These are phyloP conservation scores for Colletotrichum sp. DNA, from an alignment of 2,329 filamentous ascomycete genomes.

Conservation along the genomic window DNA sequence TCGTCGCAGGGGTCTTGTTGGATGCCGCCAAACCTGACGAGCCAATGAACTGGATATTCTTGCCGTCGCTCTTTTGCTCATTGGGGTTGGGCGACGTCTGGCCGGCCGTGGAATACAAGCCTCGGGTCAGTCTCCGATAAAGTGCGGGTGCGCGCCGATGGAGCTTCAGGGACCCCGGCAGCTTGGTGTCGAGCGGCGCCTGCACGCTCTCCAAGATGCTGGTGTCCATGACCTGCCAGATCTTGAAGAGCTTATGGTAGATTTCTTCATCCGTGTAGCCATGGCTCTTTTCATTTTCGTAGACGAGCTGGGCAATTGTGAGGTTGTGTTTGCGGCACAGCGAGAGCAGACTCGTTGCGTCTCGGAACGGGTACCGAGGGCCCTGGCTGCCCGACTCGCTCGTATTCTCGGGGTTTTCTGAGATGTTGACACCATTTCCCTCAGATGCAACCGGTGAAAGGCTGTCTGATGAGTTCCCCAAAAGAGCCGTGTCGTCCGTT, in stretches of 20 bases:
- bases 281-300: constrained; percentile 57
- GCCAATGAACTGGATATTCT: not conserved
- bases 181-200: constrained; percentile 41
- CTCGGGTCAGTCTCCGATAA: constrained; percentile 49
- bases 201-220: constrained; percentile 56
- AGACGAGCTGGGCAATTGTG: constrained; percentile 56
- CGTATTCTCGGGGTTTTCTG: constrained; percentile 12
- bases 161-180: constrained; percentile 53
- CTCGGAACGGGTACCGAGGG: constrained; percentile 51
- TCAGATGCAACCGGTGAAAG: not conserved
- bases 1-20: not conserved
- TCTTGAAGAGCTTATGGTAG: constrained; percentile 48
- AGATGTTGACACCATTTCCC: not conserved
- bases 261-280: constrained; percentile 56
- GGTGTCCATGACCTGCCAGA: constrained; percentile 57
- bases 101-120: constrained; percentile 45
- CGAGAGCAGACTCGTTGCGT: constrained; percentile 48
- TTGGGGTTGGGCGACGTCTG: constrained; percentile 18
- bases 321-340: constrained; percentile 55
- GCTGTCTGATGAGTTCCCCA: not conserved
- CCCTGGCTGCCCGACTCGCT: constrained; percentile 18
- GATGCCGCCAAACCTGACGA: not conserved
- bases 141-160: constrained; percentile 50
- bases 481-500: not conserved
- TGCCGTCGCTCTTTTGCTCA: not conserved